A percentile compares a stretch with the other conserved stretches of the same genome.
These are phyloP conservation scores for Tricholoma sp. DNA, from an alignment of 768 basidiomycete genomes.

Conservation along the genomic window DNA sequence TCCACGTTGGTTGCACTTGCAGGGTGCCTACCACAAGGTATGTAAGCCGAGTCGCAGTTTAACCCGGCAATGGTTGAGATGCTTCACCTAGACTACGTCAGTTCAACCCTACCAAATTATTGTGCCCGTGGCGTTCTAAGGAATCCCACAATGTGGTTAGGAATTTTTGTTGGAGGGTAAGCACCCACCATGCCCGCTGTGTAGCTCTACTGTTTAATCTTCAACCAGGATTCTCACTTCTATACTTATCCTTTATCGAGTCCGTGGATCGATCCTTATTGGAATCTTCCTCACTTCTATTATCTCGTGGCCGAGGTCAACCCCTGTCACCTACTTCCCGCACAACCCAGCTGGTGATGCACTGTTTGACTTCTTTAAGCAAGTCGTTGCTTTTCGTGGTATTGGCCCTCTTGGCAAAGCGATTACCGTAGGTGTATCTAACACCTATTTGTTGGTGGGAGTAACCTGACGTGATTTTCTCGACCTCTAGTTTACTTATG, in stretches of 20 bases:
- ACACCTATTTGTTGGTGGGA: not conserved
- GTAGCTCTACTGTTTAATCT: not conserved
- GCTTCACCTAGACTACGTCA: conserved; percentile 34
- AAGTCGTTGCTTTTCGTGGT: conserved; percentile 73
- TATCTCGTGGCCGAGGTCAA: conserved; percentile 84
- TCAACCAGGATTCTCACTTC: conserved; percentile 62
- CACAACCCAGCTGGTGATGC: conserved; percentile 61
- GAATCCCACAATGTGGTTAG: conserved; percentile 82
- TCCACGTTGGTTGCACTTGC: conserved; percentile 71
- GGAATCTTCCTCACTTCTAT: conserved; percentile 80
- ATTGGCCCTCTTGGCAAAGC: conserved; percentile 57
- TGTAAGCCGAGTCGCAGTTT: not conserved
- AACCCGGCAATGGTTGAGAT: no score
- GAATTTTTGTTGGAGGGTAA: conserved; percentile 78
- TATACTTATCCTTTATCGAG: conserved; percentile 77
- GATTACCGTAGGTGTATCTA: no score
- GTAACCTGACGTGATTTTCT: not conserved
- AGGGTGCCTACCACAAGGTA: conserved; percentile 59
- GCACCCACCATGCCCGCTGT: conserved; percentile 15
- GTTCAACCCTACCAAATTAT: conserved; percentile 44
- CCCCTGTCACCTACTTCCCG: conserved; percentile 78
- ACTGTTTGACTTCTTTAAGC: conserved; percentile 80
- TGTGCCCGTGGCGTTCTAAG: conserved; percentile 63
- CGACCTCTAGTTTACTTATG: conserved; percentile 39
- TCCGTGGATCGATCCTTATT: conserved; percentile 77